Base-by-base conservation (phyloP, 2,329 filamentous ascomycete genomes). In the Alternaria consortialis region DNA sequence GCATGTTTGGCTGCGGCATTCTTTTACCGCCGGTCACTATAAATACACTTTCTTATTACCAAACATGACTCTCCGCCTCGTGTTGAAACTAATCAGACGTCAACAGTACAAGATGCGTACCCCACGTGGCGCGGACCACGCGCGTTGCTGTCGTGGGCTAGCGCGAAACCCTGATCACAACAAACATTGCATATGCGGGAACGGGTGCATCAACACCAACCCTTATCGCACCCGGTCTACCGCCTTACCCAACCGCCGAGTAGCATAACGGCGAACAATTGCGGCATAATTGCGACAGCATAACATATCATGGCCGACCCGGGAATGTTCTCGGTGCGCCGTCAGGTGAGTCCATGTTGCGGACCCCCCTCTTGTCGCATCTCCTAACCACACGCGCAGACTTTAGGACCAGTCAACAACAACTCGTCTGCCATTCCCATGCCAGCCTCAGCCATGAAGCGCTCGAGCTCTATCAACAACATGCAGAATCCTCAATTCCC, bases 401-500 rank as follows among this genome's bases (percentile, higher is more conserved):
- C 95, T 55, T 87, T 98, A 62, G 94, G 91, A 67, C 90, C 89
- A 68, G 88, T 97, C 74, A 94, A 88, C 77, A 94, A 89, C 77
- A 88, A 90, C 78, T 94, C 93, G 66, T 73, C 73, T 4, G 88
- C 88, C 23, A 92, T 99, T 65, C 95, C 95, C 20, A 93, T 97
- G 81, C 94, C 95, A 8, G 87, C 91, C 29, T 98, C 94, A 40
- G 92, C 93, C 40, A 90, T 99, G 86, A 99, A 99, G 84, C 92
- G 95, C 78, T 91, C 92, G 31, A 95, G 89, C 74, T 94, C 93
- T 12, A 89, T 88, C 70, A 88, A 88, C 65, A 88, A 88, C 74
- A 84, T 88, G 72, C 85, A 87, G 50, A 69, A 73, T 37, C 59
- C 87, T 86, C 46, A 71, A 46, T 74, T 67, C 13, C 90, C 87